phyloP scores from a whole-genome alignment of 495 filamentous ascomycete genomes.

The Parathielavia appendiculata region DNA sequence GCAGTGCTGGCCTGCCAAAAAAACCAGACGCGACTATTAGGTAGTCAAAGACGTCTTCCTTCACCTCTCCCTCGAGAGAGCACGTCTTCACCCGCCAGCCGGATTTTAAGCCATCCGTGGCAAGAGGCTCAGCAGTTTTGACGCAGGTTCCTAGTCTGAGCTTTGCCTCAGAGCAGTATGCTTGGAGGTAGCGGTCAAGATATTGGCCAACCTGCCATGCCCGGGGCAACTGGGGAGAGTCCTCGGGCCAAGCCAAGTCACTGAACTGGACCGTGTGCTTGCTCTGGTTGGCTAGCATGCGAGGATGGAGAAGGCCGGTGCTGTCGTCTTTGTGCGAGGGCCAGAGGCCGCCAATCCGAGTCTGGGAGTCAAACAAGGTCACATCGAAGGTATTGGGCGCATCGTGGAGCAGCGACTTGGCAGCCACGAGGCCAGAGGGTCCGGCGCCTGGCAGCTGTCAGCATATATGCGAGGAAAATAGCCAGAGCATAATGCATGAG shows the following conservation, averaged over 20 bases:
- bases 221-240: conserved; percentile 58
- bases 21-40: conserved; percentile 72
- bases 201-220: conserved; percentile 76
- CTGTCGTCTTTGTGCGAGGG: conserved; percentile 41
- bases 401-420: conserved; percentile 68
- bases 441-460: conserved; percentile 56
- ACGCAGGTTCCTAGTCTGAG: conserved; percentile 54
- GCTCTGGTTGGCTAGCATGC: conserved; percentile 75
- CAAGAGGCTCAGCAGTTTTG: conserved; percentile 37
- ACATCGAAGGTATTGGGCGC: conserved; percentile 55
- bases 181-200: conserved; percentile 55
- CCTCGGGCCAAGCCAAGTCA: conserved; percentile 62
- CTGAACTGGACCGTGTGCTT: conserved; percentile 74
- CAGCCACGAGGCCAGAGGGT: conserved; percentile 74
- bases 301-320: conserved; percentile 52
- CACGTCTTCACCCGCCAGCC: conserved; percentile 54
- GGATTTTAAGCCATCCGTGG: conserved; percentile 10
- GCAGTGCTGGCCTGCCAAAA: conserved; percentile 59
- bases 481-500: background rate
- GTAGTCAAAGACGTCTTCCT: conserved; percentile 56
- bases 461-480: background rate
- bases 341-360: conserved; percentile 74
- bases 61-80: conserved; percentile 25
- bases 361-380: conserved; percentile 62
- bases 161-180: conserved; percentile 48